These are phyloP conservation scores for Mycosphaerella sp. DNA, from an alignment of 2,329 filamentous ascomycete species.

Conservation along the genomic window DNA sequence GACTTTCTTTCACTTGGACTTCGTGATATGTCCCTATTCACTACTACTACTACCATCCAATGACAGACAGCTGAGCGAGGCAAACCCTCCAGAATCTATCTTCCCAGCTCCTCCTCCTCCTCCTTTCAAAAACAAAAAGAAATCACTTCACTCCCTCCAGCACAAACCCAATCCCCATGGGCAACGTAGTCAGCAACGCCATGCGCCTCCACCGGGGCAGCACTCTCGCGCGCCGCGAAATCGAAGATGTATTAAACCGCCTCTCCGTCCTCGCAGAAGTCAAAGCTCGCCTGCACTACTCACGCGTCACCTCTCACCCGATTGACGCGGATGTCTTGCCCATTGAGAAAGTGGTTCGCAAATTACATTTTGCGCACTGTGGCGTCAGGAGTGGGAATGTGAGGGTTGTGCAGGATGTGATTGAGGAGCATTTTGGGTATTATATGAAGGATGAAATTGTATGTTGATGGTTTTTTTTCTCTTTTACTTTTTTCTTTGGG, in stretches of 20 bases:
- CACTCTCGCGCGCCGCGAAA: slow-evolving; percentile 3
- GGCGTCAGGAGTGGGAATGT: slow-evolving; percentile 5
- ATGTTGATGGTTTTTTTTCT: not conserved
- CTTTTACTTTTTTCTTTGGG: no score
- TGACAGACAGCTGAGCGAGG: no score
- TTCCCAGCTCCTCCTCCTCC: no score
- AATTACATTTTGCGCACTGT: slow-evolving; percentile 11
- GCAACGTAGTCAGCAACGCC: slow-evolving; percentile 2
- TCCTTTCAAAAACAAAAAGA: not conserved
- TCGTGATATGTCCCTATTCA: no score
- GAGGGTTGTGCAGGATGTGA: not conserved
- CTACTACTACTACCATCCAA: no score
- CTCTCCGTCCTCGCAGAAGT: slow-evolving; percentile 6
- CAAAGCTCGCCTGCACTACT: slow-evolving; percentile 9
- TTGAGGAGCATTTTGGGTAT: slow-evolving; percentile 7
- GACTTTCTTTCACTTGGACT: no score
- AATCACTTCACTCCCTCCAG: no score
- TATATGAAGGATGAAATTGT: slow-evolving; percentile 9
- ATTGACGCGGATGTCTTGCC: slow-evolving; percentile 10
- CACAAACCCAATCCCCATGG: no score
- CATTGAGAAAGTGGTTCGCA: slow-evolving; percentile 9
- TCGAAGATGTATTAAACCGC: slow-evolving; percentile 11
- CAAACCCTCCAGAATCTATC: no score
- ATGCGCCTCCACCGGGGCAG: not conserved
- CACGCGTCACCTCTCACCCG: slow-evolving; percentile 1